These are phyloP conservation scores for Chamaenerion angustifolium DNA, from an alignment of 345 rosid genomes.

Conservation along the genomic window DNA sequence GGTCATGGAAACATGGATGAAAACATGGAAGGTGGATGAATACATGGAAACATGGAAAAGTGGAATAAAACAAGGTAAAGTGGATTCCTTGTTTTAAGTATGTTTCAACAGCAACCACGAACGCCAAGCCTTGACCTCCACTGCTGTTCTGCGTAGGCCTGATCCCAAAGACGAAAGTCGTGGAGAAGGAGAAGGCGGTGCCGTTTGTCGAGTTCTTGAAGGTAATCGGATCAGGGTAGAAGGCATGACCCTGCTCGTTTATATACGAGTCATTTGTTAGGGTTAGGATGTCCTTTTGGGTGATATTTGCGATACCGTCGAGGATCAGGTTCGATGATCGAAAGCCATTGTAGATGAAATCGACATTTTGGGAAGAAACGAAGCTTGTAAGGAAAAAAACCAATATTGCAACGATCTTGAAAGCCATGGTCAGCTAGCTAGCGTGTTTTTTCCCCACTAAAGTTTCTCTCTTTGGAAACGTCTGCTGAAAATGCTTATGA, in stretches of 20 bases:
- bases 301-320: slow-evolving; percentile 20
- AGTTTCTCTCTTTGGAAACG: too few relatives aligned
- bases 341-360: slow-evolving; percentile 4
- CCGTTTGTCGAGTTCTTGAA: slow-evolving; percentile 29
- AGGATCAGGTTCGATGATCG: slow-evolving; percentile 15
- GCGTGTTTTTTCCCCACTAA: too few relatives aligned
- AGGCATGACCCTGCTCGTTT: slow-evolving; percentile 27
- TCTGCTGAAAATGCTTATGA: too few relatives aligned
- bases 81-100: too few relatives aligned
- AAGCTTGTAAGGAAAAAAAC: background rate
- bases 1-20: too few relatives aligned
- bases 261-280: slow-evolving; percentile 33
- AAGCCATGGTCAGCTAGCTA: background rate
- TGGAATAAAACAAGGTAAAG: too few relatives aligned
- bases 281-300: slow-evolving; percentile 27
- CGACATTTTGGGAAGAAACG: background rate
- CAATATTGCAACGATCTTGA: background rate
- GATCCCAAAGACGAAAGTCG: slow-evolving; percentile 52
- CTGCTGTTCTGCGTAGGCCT: slow-evolving; percentile 5
- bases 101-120: slow-evolving; percentile 31
- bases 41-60: too few relatives aligned
- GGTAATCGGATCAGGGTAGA: slow-evolving; percentile 14
- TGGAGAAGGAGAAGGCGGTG: slow-evolving; percentile 27
- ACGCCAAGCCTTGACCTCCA: slow-evolving; percentile 42
- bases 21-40: too few relatives aligned